A percentile compares a stretch with the other conserved stretches of the same genome.
Conservation (phyloP, 139 green algal genomes). For the Coelastrella sp. region DNA sequence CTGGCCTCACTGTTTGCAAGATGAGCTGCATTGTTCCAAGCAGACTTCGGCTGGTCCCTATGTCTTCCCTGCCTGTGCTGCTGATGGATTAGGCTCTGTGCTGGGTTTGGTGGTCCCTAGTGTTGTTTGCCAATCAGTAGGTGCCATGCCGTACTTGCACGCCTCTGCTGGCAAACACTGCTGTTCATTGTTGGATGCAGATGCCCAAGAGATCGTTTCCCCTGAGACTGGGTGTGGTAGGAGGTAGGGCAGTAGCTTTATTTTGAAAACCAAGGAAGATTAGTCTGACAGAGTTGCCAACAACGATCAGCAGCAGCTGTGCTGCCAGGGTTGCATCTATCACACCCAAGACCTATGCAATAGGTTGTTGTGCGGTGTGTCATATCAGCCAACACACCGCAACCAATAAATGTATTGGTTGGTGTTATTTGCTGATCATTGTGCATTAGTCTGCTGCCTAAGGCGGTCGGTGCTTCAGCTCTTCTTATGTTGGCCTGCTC, state of each 20-base stretch:
- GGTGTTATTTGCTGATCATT: too few relatives aligned
- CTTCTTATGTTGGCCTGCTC: background rate
- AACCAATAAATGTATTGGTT: too few relatives aligned
- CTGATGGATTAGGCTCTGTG: background rate
- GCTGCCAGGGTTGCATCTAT: background rate
- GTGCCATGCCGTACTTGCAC: background rate
- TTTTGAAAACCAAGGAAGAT: too few relatives aligned
- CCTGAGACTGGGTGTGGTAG: constrained; percentile 23
- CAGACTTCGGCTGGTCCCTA: background rate
- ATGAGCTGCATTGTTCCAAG: too few relatives aligned
- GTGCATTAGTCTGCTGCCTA: too few relatives aligned
- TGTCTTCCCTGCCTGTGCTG: background rate
- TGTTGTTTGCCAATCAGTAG: background rate
- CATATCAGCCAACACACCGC: too few relatives aligned
- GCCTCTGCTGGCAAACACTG: background rate
- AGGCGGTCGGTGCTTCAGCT: background rate
- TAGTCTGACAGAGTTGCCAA: background rate
- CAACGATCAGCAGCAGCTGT: background rate
- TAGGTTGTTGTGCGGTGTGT: too few relatives aligned
- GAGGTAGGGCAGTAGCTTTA: background rate
- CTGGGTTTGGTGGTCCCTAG: background rate
- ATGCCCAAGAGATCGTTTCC: background rate
- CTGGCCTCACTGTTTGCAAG: background rate
- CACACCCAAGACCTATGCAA: too few relatives aligned
- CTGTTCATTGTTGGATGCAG: background rate